Conservation (phyloP, 805 yeast genomes). For the Nakazawaea holstii region DNA sequence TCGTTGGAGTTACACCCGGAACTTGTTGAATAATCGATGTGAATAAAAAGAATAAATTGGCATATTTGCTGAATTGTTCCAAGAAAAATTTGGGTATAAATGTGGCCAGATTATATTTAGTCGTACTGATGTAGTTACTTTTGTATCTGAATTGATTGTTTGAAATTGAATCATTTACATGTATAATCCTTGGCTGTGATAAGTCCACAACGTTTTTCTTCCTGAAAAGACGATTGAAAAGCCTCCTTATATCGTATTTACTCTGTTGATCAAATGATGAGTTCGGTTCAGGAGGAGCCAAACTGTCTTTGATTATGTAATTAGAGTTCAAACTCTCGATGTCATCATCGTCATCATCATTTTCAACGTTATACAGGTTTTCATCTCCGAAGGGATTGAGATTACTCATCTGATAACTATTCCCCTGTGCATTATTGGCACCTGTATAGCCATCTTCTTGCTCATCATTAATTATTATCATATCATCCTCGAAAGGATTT, state of each 20-base stretch:
- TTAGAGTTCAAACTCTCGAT: conserved; percentile 8
- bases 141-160: conserved; percentile 54
- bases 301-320: conserved; percentile 9
- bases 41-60: conserved; percentile 87
- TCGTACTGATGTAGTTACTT: conserved; percentile 88
- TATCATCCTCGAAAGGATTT: conserved; percentile 12
- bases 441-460: not conserved
- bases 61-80: conserved; percentile 96
- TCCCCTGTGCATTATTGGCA: not conserved
- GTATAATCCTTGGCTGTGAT: conserved; percentile 50
- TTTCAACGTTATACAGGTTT: not conserved
- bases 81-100: conserved; percentile 91
- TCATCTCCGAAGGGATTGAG: conserved; percentile 10
- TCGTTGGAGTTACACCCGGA: conserved; percentile 94
- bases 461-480: conserved; percentile 7
- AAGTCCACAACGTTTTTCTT: conserved; percentile 16
- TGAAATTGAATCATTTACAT: conserved; percentile 55
- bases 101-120: conserved; percentile 90
- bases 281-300: conserved; percentile 9
- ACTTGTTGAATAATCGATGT: conserved; percentile 95
- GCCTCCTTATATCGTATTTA: conserved; percentile 11
- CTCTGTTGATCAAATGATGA: not conserved
- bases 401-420: conserved; percentile 4
- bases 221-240: conserved; percentile 8
- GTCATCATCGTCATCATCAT: conserved; percentile 7